Evolutionary conservation across 2,329 filamentous ascomycete genomes (phyloP), one percentile per base, ranked within the genome.

Genomic region (Ophiosphaerella herpotricha): DNA sequence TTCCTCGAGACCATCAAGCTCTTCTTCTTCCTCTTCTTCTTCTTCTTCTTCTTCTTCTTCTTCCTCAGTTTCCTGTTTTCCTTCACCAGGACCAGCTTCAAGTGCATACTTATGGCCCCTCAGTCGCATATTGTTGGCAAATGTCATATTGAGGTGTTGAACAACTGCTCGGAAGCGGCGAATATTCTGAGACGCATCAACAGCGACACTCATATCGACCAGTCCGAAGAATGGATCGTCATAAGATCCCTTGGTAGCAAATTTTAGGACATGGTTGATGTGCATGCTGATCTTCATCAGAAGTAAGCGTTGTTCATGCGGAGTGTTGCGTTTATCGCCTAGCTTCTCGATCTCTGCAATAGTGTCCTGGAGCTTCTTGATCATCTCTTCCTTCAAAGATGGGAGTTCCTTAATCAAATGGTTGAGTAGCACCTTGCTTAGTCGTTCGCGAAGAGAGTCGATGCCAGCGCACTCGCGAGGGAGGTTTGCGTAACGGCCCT

Each of bases 91-190:
- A 2, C 26, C 26, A 8, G 26, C 26, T 29, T 6, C 6, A 11
- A 29, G 11, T 29, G 26, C 7, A 29, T 29, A 29, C 26, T 29
- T 29, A 29, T 29, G 26, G 26, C 26, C 26, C 26, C 26, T 29
- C 71, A 80, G n/a, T 4, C 34, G 59, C 67, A 85, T 79, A 1
- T 70, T 46, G 0, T 72, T 54, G 0, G 78, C 71, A 54, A 86
- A 87, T 0, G 73, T 64, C 0, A 67, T 48, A 39, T 81, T 78
- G 1, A 77, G 63, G 32, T 80, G 77, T 45, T 85, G 82, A 1
- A 85, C 71, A 0, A 80, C 73, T 0, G 83, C 82, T 0, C 84
- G 76, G 4, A 87, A 71, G 0, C 82, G 76, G 33, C 73, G 78
- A 33, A 65, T 57, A 41, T 73, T 65, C n/a, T 63, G 50, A n/a